A percentile compares a stretch with the other conserved stretches of the same genome.
phyloP scores from a whole-genome alignment of 2,329 filamentous ascomycete genomes.

The Xylariaceae sp. region DNA sequence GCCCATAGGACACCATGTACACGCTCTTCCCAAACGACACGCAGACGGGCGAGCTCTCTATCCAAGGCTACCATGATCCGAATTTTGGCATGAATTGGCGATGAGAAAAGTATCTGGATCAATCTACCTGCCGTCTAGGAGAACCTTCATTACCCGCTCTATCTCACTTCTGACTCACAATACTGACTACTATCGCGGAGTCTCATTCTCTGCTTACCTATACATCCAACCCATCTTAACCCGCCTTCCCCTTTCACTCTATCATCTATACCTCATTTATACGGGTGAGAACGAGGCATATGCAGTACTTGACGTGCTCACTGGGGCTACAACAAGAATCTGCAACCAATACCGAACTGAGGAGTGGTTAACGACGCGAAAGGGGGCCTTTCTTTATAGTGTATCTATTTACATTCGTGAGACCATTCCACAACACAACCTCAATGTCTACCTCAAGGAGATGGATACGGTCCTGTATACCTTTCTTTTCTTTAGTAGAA shows the following conservation, averaged over 20 bases:
- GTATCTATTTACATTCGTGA: neutral
- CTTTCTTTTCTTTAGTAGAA: neutral
- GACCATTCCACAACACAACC: no score
- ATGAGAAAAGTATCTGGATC: neutral
- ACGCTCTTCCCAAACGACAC: conserved; percentile 37
- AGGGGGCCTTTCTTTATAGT: no score
- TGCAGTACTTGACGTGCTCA: no score
- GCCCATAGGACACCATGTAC: conserved; percentile 34
- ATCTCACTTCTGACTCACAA: no score
- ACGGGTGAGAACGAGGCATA: no score
- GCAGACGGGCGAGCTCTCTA: conserved; percentile 36
- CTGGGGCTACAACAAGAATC: no score
- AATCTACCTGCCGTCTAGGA: neutral
- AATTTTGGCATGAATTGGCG: conserved; percentile 32
- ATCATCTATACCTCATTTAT: no score
- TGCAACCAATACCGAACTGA: no score
- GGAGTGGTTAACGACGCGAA: no score
- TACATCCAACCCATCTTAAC: neutral
- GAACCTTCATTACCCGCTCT: no score
- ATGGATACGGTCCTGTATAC: neutral
- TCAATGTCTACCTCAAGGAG: neutral
- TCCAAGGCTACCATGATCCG: conserved; percentile 37
- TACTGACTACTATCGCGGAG: no score
- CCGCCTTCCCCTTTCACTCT: no score
- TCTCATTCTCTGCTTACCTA: neutral